Evolutionary conservation across 2,329 filamentous ascomycete species (phyloP).

Genomic region (Phialemonium atrogriseum): DNA sequence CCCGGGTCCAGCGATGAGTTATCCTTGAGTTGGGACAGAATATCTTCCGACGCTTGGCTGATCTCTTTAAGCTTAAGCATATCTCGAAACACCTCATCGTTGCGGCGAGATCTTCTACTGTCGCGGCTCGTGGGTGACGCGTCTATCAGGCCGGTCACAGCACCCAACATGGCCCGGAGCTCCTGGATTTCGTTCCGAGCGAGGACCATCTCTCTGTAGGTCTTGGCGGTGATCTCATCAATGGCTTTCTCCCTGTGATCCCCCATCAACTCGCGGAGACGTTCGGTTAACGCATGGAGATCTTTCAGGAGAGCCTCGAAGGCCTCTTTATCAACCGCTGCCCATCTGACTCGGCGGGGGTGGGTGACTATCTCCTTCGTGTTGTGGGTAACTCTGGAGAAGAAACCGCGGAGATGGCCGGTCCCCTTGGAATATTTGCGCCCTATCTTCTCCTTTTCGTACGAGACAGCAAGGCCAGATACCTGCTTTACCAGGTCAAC

Average conservation of each 20-base stretch:
- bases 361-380: slow-evolving; percentile 16
- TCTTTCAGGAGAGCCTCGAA: slow-evolving; percentile 14
- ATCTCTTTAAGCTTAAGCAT: slow-evolving; percentile 15
- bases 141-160: slow-evolving; percentile 10
- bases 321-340: slow-evolving; percentile 13
- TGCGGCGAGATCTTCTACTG: slow-evolving; percentile 5
- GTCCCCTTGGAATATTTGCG: slow-evolving; percentile 9
- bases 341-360: slow-evolving; percentile 14
- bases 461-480: slow-evolving; percentile 14
- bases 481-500: slow-evolving; percentile 12
- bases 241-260: slow-evolving; percentile 11
- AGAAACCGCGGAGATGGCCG: slow-evolving; percentile 13
- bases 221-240: slow-evolving; percentile 16
- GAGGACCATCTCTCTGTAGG: slow-evolving; percentile 17
- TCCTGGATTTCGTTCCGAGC: slow-evolving; percentile 14
- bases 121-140: slow-evolving; percentile 7
- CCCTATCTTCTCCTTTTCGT: slow-evolving; percentile 12
- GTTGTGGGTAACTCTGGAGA: slow-evolving; percentile 10
- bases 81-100: too few relatives aligned
- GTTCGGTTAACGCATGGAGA: slow-evolving; percentile 14
- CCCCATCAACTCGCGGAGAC: slow-evolving; percentile 15
- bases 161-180: slow-evolving; percentile 13
- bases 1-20: slow-evolving; percentile 1
- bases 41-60: slow-evolving; percentile 10
- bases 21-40: slow-evolving; percentile 10